Evolutionary conservation across 2,329 filamentous ascomycete genomes (phyloP), one percentile per base, ranked within the genome.

Genomic region (Sporothrix sp.): DNA sequence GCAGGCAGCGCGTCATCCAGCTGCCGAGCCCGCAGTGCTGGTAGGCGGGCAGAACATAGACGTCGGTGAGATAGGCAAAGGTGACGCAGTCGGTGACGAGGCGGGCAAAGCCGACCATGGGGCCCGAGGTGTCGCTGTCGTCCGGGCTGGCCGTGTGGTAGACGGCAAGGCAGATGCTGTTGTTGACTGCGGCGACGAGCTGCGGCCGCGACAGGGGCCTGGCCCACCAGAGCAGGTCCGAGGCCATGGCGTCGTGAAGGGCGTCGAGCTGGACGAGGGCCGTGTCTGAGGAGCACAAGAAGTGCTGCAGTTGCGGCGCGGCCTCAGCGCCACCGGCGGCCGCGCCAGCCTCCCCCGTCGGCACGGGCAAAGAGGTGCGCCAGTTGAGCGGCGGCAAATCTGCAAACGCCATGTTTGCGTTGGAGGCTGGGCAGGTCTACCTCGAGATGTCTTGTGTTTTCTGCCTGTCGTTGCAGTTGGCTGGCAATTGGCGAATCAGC

Each of bases 61-160:
- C 78, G 59, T 87, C 84, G 23, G 82, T 83, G 50, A 84, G 65
- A 58, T 85, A 88, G 30, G 76, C 81, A 58, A 86, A 79, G 0
- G 82, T 84, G 42, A 79, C 73, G 58, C 77, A 75, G 64, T 88
- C 85, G 8, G 84, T 88, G 47, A 87, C 68, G n/a, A 85, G 63
- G 30, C 84, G 72, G 1, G 73, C 75, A 51, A 82, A 71, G 1
- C 80, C 81, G 44, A 84, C 68, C 57, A 65, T 62, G 23, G 42
- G 50, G 7, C 35, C 18, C 2, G 36, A 21, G 2, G n/a, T 4
- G 6, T 37, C 30, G 43, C 38, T 20, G 25, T 42, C 55, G 57
- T 42, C 45, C 46, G 38, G n/a, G 23, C 5, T 14, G 7, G 39
- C 27, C 20, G 53, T 16, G 16, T 44, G 36, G 58, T 82, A 85